These are phyloP conservation scores for Trypanosoma boissoni DNA, from an alignment of 208 protist genomes.

Conservation along the genomic window DNA sequence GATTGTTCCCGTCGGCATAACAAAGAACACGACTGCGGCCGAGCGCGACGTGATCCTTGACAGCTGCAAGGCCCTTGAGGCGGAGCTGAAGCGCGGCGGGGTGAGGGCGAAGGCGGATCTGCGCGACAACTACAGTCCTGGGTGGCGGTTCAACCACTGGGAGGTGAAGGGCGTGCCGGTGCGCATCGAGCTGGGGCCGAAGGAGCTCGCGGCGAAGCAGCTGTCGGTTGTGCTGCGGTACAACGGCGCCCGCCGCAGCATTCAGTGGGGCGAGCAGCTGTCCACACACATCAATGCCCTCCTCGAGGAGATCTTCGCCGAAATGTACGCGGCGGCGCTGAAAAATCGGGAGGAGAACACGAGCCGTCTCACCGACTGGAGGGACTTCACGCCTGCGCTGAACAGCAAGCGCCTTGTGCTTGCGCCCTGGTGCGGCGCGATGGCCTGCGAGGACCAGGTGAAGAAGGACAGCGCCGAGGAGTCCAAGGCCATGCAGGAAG, in stretches of 20 bases:
- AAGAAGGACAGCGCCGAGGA: slow-evolving; percentile 92
- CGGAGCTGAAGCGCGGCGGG: slow-evolving; percentile 59
- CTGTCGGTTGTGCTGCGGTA: slow-evolving; percentile 63
- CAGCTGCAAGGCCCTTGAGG: slow-evolving; percentile 50
- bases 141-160: slow-evolving; percentile 99
- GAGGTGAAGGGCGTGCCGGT: slow-evolving; percentile 97
- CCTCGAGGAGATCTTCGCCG: slow-evolving; percentile 91
- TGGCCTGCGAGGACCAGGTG: slow-evolving; percentile 92
- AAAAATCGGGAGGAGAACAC: slow-evolving; percentile 48
- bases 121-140: slow-evolving; percentile 95
- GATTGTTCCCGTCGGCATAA: slow-evolving; percentile 92
- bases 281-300: slow-evolving; percentile 28
- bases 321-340: slow-evolving; percentile 75
- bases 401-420: slow-evolving; percentile 89
- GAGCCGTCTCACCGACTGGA: slow-evolving; percentile 76
- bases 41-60: slow-evolving; percentile 49
- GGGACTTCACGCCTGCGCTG: slow-evolving; percentile 90
- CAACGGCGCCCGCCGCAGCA: slow-evolving; percentile 53
- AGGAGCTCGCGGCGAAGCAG: slow-evolving; percentile 88
- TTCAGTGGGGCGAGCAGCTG: slow-evolving; percentile 60
- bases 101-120: slow-evolving; percentile 91
- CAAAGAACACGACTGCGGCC: slow-evolving; percentile 66
- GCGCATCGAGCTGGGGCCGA: slow-evolving; percentile 97
- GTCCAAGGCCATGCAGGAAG: slow-evolving; percentile 56
- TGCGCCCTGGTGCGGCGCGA: slow-evolving; percentile 90